These are phyloP conservation scores for Blastobotrys mokoenaii DNA, from an alignment of 805 yeast genomes.

Conservation along the genomic window DNA sequence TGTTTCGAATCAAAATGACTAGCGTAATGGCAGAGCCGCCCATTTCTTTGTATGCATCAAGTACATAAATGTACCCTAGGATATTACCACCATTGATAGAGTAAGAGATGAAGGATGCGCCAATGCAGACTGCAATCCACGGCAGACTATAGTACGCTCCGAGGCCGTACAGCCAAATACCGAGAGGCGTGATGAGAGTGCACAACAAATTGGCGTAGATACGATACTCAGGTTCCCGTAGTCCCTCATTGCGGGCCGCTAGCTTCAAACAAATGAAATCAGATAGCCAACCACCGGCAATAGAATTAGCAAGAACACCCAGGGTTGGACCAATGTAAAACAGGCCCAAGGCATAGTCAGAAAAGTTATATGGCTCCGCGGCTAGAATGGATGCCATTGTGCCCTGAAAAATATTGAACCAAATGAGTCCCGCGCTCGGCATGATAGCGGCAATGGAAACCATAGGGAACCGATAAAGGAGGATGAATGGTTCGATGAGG, in stretches of 20 bases:
- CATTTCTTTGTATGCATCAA: constrained; percentile 49
- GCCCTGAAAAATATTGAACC: constrained; percentile 42
- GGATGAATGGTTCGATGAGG: constrained; percentile 33
- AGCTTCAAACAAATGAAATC: constrained; percentile 30
- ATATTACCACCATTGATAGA: constrained; percentile 42
- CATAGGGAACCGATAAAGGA: constrained; percentile 34
- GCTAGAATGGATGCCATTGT: constrained; percentile 38
- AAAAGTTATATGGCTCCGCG: constrained; percentile 49
- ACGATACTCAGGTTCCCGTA: constrained; percentile 50
- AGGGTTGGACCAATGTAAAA: constrained; percentile 41
- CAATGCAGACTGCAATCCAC: constrained; percentile 49
- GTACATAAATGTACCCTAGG: constrained; percentile 43
- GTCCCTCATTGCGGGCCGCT: constrained; percentile 43
- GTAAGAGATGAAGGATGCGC: constrained; percentile 44
- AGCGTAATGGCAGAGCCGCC: constrained; percentile 48
- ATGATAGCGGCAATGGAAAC: constrained; percentile 51
- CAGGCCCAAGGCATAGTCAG: constrained; percentile 39
- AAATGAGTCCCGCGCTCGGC: constrained; percentile 41
- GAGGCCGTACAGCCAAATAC: constrained; percentile 54
- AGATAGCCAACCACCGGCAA: constrained; percentile 35
- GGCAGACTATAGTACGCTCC: constrained; percentile 48
- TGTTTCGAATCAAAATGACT: constrained; percentile 49
- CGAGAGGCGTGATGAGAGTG: constrained; percentile 43
- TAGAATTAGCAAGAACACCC: constrained; percentile 31
- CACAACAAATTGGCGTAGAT: constrained; percentile 42